Conservation (phyloP, 345 rosid species). For the Dimocarpus longan region DNA sequence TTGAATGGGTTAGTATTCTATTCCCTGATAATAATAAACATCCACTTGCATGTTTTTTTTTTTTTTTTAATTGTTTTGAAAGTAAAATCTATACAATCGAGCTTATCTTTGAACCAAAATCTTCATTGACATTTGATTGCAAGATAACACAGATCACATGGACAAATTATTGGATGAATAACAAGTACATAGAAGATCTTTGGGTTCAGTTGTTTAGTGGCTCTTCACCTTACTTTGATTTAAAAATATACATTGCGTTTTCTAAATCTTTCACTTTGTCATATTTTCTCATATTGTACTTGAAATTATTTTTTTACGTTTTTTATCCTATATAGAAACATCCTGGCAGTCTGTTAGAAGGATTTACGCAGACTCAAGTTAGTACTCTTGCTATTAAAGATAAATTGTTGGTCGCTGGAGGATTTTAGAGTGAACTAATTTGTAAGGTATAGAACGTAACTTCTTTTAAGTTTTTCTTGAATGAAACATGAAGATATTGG, state of each 20-base stretch:
- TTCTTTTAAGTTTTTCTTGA: not conserved
- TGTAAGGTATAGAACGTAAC: conserved; percentile 54
- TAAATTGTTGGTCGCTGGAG: conserved; percentile 73
- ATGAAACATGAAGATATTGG: not conserved
- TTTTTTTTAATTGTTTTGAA: too few relatives aligned
- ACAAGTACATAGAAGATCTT: too few relatives aligned
- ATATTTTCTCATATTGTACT: not conserved
- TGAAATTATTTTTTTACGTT: not conserved
- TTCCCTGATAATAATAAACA: too few relatives aligned
- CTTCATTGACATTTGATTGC: too few relatives aligned
- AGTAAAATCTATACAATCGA: too few relatives aligned
- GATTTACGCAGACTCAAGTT: conserved; percentile 78
- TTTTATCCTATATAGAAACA: conserved; percentile 48
- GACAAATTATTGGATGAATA: too few relatives aligned
- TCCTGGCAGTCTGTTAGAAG: conserved; percentile 71
- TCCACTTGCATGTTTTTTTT: too few relatives aligned
- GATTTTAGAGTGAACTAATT: conserved; percentile 81
- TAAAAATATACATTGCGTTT: not conserved
- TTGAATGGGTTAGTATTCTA: too few relatives aligned
- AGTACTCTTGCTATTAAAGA: conserved; percentile 80
- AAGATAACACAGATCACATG: too few relatives aligned
- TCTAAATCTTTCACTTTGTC: not conserved
- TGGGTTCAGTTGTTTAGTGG: conserved; percentile 16
- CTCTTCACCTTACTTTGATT: not conserved
- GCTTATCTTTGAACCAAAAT: too few relatives aligned